Evolutionary conservation across 148 eudicot genomes (phyloP), one percentile per base, ranked within the genome.

Genomic region (Bassia scoparia): DNA sequence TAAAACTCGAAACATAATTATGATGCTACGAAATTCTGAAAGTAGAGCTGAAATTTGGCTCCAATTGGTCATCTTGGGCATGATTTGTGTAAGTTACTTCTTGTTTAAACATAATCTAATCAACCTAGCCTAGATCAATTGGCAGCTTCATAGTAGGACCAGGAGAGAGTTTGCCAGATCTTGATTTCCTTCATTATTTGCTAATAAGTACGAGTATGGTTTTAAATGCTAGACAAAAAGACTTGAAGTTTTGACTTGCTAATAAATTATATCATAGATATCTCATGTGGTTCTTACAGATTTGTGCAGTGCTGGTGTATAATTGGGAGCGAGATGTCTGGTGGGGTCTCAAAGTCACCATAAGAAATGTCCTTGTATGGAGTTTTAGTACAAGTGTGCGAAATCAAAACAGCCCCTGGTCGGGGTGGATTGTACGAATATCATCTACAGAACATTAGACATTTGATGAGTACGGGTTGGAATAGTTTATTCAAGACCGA

Each of bases 321-420:
- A 54, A 95, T 95, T 61, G 98, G 98, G 75, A 95, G 98, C 49
- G 97, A 95, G 77, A 95, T 95, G 98, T 95, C 98, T 4, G 98
- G 98, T 44, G 98, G 98, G 21, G 87, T 91, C 67, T 95, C 98
- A 72, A n/a, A 91, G 78, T n/a, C 69, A 95, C 96, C 0, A 77
- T 95, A 6, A 91, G 87, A n/a, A 89, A 91, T 60, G 34, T 89
- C 37, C 85, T 83, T 44, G 81, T 91, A 15, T 91, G 97, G 96
- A 78, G 76, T 70, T 91, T n/a, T n/a, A n/a, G 97, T 68, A 90
- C 96, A 50, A 97, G 90, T 63, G 78, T 94, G 29, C 88, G 97
- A 31, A n/a, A 91, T 94, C 87, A 94, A n/a, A 76, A 94, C 98
- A 16, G 94, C 91, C n/a, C n/a, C 89, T 0, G 98, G 98, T 18